Base-by-base conservation (phyloP, 371 early-diverging fungal species). In the Umbelopsis sp. region DNA sequence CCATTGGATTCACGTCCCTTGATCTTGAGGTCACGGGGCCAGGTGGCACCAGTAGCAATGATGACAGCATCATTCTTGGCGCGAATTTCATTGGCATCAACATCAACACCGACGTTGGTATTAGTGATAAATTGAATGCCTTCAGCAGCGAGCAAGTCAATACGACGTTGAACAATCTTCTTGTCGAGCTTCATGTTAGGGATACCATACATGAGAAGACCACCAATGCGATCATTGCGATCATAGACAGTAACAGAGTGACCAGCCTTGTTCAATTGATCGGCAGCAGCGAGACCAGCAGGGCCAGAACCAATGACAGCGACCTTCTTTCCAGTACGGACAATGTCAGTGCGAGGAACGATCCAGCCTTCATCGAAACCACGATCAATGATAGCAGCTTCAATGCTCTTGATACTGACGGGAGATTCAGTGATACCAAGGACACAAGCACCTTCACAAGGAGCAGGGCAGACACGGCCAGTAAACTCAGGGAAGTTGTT, bases 161-260 rank as follows among this genome's bases (percentile, higher is more conserved):
- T 81, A 71, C 99, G 94, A 50, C 99, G 89, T 75, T 95, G 93
- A 44, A 98, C 97, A 67, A 96, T 75, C 65, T 85, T 84, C 89
- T 97, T 97, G 82, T 98, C 97, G 35, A 98, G 91, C 88, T 98
- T 98, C 99, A 98, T 98, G 86, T 98, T 97, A 67, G 99, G 99
- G 69, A 98, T 98, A 72, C 99, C 99, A 78, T 98, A 98, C 91
- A 95, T 95, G 73, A 98, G 85, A 64, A 98, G 81, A 65, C 99
- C 99, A 76, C 99, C 99, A 69, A 93, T 87, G 68, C 96, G 91
- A 70, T 97, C 97, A 66, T 96, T 95, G 67, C 97, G 91, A 76
- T 98, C 99, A 74, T 95, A 97, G 63, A 98, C 97, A 16, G 95
- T 95, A 32, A 97, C 96, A 12, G 65, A 57, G 80, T 98, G 97